Conservation (phyloP, 1,284 basidiomycete genomes). For the Neonothopanus nambi region DNA sequence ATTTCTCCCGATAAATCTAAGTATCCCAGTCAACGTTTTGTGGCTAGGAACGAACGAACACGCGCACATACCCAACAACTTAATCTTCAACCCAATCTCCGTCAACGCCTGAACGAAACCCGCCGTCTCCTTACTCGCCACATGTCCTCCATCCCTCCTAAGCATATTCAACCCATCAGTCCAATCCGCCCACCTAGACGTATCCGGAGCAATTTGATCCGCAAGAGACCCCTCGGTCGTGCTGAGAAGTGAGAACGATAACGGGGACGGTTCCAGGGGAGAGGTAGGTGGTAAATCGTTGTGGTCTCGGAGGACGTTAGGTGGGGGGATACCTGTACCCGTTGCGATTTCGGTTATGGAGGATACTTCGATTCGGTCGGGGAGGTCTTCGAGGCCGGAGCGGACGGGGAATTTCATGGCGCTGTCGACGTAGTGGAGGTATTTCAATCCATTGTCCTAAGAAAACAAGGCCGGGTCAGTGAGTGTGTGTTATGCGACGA, state of each 20-base stretch:
- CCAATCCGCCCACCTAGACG: slow-evolving; percentile 92
- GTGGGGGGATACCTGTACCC: slow-evolving; percentile 74
- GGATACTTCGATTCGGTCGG: slow-evolving; percentile 82
- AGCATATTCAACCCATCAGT: slow-evolving; percentile 93
- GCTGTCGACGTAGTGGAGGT: slow-evolving; percentile 83
- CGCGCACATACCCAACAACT: slow-evolving; percentile 69
- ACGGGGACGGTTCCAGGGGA: slow-evolving; percentile 58
- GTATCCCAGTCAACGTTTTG: slow-evolving; percentile 9
- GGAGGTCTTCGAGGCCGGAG: slow-evolving; percentile 81
- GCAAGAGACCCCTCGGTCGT: slow-evolving; percentile 77
- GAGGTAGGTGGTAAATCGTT: slow-evolving; percentile 56
- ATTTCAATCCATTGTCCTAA: slow-evolving; percentile 76
- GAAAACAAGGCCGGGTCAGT: too few species aligned
- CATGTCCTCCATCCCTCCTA: slow-evolving; percentile 75
- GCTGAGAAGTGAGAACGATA: slow-evolving; percentile 80
- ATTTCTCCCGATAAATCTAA: slow-evolving; percentile 88
- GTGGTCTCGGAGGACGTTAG: slow-evolving; percentile 59
- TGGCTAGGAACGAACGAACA: slow-evolving; percentile 16
- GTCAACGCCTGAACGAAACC: slow-evolving; percentile 85
- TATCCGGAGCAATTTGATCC: slow-evolving; percentile 85
- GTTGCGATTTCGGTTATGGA: slow-evolving; percentile 77
- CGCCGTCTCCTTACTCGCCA: slow-evolving; percentile 82
- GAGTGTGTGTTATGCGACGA: too few species aligned
- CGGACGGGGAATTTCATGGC: slow-evolving; percentile 75
- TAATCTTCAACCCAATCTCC: slow-evolving; percentile 93